A percentile compares a stretch with the other conserved stretches of the same genome.
phyloP scores from a whole-genome alignment of 2,329 filamentous ascomycete species.

The Fonsecaea erecta region DNA sequence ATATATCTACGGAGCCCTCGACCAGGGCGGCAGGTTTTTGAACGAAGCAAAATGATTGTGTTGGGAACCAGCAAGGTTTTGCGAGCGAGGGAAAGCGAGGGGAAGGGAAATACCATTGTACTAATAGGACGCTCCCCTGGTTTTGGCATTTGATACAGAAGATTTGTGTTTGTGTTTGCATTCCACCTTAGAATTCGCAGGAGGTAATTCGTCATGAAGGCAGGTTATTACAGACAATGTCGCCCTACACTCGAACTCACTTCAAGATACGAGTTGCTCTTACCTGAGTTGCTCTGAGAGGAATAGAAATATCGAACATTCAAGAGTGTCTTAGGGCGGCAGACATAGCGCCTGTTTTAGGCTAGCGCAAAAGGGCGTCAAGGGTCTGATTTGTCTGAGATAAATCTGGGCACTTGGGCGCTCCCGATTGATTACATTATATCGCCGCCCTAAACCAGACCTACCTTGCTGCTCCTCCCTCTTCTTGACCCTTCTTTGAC shows the following conservation, averaged over 20 bases:
- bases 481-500: neutral
- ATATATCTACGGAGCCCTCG: neutral
- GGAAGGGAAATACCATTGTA: neutral
- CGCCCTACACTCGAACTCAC: too few species aligned
- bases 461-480: neutral
- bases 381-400: too few species aligned
- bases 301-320: neutral
- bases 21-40: neutral
- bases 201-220: slow-evolving; percentile 70
- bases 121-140: neutral
- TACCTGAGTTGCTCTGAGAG: neutral
- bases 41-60: neutral
- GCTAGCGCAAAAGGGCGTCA: too few species aligned
- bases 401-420: too few species aligned
- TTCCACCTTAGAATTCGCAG: slow-evolving; percentile 64
- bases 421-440: too few species aligned
- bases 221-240: too few species aligned
- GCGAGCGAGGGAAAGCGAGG: too few species aligned
- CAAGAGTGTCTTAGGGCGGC: neutral
- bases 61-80: neutral
- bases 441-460: too few species aligned
- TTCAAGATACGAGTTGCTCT: too few species aligned
- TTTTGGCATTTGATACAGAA: slow-evolving; percentile 1
- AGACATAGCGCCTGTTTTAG: too few species aligned
- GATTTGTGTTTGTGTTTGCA: neutral